These are phyloP conservation scores for Centella asiatica DNA, from an alignment of 129 eudicot species.

Conservation along the genomic window DNA sequence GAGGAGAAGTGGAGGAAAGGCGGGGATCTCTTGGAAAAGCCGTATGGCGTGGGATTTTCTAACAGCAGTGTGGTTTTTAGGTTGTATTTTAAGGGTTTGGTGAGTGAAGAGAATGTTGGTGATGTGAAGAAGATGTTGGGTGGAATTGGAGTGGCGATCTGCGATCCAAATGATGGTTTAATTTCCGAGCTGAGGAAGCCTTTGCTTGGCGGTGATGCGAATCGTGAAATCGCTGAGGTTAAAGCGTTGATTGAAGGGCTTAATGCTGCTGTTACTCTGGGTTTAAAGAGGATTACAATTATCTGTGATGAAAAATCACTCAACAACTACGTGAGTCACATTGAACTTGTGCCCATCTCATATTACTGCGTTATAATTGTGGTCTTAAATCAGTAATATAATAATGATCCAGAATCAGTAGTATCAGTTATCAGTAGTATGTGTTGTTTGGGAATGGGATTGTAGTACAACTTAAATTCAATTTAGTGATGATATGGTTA, in stretches of 20 bases:
- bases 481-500: no score
- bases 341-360: no score
- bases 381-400: no score
- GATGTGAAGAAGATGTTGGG: slow-evolving; percentile 20
- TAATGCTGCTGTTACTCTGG: slow-evolving; percentile 40
- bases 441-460: no score
- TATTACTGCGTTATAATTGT: no score
- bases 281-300: slow-evolving; percentile 39
- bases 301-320: slow-evolving; percentile 23
- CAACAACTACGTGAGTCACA: slow-evolving; percentile 49
- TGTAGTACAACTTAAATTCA: no score
- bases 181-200: slow-evolving; percentile 37
- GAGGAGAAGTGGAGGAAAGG: slow-evolving; percentile 43
- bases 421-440: no score
- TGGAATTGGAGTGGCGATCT: slow-evolving; percentile 50
- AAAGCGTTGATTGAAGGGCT: slow-evolving; percentile 61
- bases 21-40: slow-evolving; percentile 39
- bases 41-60: slow-evolving; percentile 32
- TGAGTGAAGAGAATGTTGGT: slow-evolving; percentile 21
- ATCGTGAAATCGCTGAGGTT: slow-evolving; percentile 24
- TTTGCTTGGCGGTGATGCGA: slow-evolving; percentile 15
- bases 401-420: no score
- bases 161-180: slow-evolving; percentile 31
- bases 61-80: slow-evolving; percentile 25
- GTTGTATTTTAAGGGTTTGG: slow-evolving; percentile 55